phyloP scores from a whole-genome alignment of 257 asterid species.

The Fraxinus cuspidata region DNA sequence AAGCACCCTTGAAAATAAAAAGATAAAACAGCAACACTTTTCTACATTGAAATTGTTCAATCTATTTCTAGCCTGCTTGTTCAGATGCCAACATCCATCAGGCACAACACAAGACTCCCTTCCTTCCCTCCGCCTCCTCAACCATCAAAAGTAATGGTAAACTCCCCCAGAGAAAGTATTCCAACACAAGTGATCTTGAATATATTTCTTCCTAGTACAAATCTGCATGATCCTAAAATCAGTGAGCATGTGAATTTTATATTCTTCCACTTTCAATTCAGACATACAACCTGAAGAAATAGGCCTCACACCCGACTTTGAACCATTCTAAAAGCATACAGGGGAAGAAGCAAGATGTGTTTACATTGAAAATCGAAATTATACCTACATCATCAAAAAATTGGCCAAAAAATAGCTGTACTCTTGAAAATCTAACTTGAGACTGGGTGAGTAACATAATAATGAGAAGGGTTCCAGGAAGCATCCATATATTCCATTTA shows the following conservation, averaged over 20 bases:
- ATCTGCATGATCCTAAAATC: not conserved
- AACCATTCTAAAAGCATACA: not conserved
- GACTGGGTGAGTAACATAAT: not conserved
- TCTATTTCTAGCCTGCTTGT: not conserved
- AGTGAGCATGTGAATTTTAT: not conserved
- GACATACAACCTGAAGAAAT: not conserved
- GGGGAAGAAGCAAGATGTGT: not conserved
- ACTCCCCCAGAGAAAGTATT: not conserved
- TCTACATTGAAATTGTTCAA: not conserved
- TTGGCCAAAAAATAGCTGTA: not conserved
- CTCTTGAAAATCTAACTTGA: not conserved
- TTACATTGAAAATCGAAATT: not conserved
- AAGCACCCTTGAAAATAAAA: not conserved
- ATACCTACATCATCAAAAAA: not conserved
- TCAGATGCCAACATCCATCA: not conserved
- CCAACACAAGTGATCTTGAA: not conserved
- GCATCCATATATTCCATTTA: not conserved
- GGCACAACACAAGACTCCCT: not conserved
- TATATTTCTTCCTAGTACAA: not conserved
- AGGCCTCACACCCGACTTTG: not conserved
- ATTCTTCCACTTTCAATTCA: not conserved
- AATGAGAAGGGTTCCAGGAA: not conserved
- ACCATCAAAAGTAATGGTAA: not conserved
- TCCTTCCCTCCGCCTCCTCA: not conserved
- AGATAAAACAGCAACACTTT: not conserved